These are phyloP conservation scores for Diaporthe ampelina DNA, from an alignment of 2,329 filamentous ascomycete species.

Conservation along the genomic window DNA sequence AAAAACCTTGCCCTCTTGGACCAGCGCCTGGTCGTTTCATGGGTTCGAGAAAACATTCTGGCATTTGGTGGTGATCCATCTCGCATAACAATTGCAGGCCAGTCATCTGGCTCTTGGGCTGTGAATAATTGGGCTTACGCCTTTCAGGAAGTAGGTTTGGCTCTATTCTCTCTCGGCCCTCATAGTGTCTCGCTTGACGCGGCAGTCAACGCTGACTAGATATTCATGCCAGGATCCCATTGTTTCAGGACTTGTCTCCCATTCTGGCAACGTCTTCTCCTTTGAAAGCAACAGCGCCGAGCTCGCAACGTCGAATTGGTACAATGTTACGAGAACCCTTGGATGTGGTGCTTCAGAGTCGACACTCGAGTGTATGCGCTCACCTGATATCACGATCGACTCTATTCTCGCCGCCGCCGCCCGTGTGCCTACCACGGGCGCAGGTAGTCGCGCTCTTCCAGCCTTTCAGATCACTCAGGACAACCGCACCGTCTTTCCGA, in stretches of 20 bases:
- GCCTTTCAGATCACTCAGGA: conserved; percentile 26
- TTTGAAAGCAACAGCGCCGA: conserved; percentile 19
- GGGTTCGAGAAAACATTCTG: conserved; percentile 31
- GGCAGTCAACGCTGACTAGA: background rate
- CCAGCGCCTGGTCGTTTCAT: conserved; percentile 34
- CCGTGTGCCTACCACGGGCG: conserved; percentile 1
- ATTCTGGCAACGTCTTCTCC: conserved; percentile 20
- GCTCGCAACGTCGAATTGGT: conserved; percentile 25
- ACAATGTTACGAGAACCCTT: conserved; percentile 20
- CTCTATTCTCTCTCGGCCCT: background rate
- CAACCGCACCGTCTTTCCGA: background rate
- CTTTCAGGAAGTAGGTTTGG: background rate
- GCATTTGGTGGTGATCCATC: conserved; percentile 29
- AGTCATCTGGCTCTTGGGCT: conserved; percentile 25
- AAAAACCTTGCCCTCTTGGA: conserved; percentile 36
- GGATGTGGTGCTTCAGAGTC: conserved; percentile 30
- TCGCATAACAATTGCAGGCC: conserved; percentile 33
- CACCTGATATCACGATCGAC: background rate
- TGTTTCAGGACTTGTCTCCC: conserved; percentile 15
- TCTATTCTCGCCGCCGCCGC: conserved; percentile 13
- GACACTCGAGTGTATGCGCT: conserved; percentile 29
- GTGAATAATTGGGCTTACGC: conserved; percentile 19
- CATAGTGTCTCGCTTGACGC: background rate
- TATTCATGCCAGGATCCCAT: background rate
- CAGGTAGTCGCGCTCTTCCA: conserved; percentile 4